Evolutionary conservation across 352 stramenopile species (phyloP).

Genomic region (Thraustochytrium striatum): DNA sequence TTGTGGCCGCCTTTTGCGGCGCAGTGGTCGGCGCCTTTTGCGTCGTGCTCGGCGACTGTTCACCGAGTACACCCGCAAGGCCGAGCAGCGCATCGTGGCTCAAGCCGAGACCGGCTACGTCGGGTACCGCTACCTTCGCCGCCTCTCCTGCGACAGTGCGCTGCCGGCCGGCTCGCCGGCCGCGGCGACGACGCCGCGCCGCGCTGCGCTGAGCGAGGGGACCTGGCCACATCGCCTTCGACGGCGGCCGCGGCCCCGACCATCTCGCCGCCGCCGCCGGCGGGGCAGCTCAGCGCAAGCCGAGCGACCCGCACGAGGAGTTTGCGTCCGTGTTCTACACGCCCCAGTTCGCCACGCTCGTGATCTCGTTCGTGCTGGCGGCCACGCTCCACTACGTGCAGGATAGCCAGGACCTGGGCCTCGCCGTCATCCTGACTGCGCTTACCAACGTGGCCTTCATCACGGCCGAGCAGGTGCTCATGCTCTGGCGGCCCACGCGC

Average conservation of each 20-base stretch:
- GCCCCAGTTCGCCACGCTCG: neutral
- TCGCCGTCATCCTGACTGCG: conserved; percentile 23
- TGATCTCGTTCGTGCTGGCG: neutral
- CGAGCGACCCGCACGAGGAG: conserved; percentile 7
- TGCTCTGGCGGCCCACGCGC: conserved; percentile 32
- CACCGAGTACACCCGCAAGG: neutral
- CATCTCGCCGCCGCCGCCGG: no score
- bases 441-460: conserved; percentile 41
- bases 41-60: conserved; percentile 28
- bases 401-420: conserved; percentile 40
- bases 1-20: neutral
- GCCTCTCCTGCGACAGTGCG: no score
- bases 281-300: no score
- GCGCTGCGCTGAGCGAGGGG: no score
- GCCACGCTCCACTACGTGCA: neutral
- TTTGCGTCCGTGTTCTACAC: neutral
- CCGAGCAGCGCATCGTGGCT: neutral
- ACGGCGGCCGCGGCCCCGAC: no score
- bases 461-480: conserved; percentile 42
- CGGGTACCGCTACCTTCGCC: neutral
- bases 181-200: neutral
- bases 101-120: neutral
- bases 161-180: no score
- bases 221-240: no score
- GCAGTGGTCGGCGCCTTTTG: conserved; percentile 29